phyloP scores from a whole-genome alignment of 2,329 filamentous ascomycete species.

The Dothistroma pini region DNA sequence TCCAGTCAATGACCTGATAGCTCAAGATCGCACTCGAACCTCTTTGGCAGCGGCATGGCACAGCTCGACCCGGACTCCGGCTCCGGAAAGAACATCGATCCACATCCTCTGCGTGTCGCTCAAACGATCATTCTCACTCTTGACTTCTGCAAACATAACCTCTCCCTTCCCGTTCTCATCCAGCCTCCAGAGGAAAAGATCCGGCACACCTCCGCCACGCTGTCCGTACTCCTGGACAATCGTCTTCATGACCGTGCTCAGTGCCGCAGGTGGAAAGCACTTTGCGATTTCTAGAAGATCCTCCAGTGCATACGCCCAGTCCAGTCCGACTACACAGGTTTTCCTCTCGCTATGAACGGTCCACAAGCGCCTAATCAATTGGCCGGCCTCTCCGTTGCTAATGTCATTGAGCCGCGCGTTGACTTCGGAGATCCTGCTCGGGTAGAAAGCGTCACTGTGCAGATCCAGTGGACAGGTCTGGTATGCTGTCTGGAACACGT shows the following conservation, averaged over 20 bases:
- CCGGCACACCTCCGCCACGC: constrained; percentile 82
- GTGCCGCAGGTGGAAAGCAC: constrained; percentile 75
- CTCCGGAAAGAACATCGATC: constrained; percentile 88
- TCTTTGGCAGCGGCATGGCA: constrained; percentile 62
- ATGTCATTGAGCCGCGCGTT: constrained; percentile 83
- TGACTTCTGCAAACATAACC: constrained; percentile 46
- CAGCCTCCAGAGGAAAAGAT: constrained; percentile 81
- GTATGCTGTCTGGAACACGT: constrained; percentile 94
- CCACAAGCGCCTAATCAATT: constrained; percentile 66
- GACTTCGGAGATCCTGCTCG: constrained; percentile 80
- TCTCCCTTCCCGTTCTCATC: constrained; percentile 29
- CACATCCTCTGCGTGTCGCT: constrained; percentile 95
- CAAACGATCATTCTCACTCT: constrained; percentile 74
- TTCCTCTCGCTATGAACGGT: constrained; percentile 62
- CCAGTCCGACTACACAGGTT: constrained; percentile 85
- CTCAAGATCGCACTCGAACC: constrained; percentile 32
- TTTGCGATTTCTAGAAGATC: constrained; percentile 75
- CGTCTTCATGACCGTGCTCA: constrained; percentile 85
- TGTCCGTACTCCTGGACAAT: constrained; percentile 92
- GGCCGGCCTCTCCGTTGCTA: constrained; percentile 70
- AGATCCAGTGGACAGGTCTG: constrained; percentile 92
- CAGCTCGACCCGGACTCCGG: constrained; percentile 81
- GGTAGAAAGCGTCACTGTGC: constrained; percentile 89
- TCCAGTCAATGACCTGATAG: neutral
- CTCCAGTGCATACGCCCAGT: constrained; percentile 79